Evolutionary conservation across 2,329 filamentous ascomycete species (phyloP).

Genomic region (Metarhizium sp.): DNA sequence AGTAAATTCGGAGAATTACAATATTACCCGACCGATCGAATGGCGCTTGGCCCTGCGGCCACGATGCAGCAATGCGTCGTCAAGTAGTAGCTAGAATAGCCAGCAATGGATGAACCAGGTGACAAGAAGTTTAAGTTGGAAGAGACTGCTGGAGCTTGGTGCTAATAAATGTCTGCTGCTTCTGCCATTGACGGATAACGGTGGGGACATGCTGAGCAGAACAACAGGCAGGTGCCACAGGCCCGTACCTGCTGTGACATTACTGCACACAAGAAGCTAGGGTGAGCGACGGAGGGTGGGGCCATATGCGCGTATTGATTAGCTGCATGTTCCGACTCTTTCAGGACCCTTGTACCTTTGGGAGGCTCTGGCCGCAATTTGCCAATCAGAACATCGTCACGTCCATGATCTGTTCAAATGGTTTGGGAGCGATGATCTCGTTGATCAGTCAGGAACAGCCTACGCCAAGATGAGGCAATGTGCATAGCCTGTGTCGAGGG

Average conservation of each 20-base stretch:
- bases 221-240: background rate
- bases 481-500: no score
- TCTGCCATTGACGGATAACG: constrained; percentile 2
- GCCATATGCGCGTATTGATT: background rate
- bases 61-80: background rate
- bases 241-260: background rate
- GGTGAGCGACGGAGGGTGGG: constrained; percentile 1
- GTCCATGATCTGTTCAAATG: no score
- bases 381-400: no score
- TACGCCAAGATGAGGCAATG: no score
- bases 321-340: background rate
- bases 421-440: no score
- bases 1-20: background rate
- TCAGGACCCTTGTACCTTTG: no score
- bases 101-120: background rate
- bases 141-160: background rate
- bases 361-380: no score
- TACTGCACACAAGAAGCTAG: background rate
- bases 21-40: background rate
- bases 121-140: background rate
- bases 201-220: background rate
- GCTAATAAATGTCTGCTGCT: background rate
- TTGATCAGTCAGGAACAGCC: no score
- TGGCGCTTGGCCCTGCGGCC: constrained; percentile 5
- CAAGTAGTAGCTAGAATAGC: background rate